Conservation (phyloP, 345 rosid species). For the Boechera divaricarpa region DNA sequence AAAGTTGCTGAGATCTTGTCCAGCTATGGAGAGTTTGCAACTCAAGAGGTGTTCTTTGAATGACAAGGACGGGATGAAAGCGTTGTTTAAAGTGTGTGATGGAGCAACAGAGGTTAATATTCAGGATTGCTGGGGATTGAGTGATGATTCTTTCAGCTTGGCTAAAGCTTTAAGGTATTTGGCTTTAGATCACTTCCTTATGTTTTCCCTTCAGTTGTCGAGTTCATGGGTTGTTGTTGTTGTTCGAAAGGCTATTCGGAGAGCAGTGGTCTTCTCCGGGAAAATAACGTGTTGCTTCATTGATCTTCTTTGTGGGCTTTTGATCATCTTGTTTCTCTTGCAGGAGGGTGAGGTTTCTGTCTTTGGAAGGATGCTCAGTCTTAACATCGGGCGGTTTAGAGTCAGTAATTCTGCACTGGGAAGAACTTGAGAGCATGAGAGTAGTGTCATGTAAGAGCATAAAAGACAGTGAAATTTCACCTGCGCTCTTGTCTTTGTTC, state of each 20-base stretch:
- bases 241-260: neutral
- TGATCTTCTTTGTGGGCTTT: neutral
- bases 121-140: constrained; percentile 91
- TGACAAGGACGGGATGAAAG: constrained; percentile 62
- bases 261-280: neutral
- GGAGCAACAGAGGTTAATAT: constrained; percentile 63
- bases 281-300: neutral
- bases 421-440: constrained; percentile 67
- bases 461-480: constrained; percentile 72
- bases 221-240: neutral
- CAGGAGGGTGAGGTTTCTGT: constrained; percentile 72
- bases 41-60: constrained; percentile 72
- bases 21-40: constrained; percentile 73
- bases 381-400: constrained; percentile 81
- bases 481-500: constrained; percentile 75
- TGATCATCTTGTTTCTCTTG: neutral
- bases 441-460: constrained; percentile 72
- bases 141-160: constrained; percentile 66
- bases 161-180: constrained; percentile 73
- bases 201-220: neutral
- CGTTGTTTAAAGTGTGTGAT: constrained; percentile 74
- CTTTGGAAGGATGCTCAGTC: constrained; percentile 80
- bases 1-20: constrained; percentile 72
- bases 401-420: constrained; percentile 66
- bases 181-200: constrained; percentile 5